phyloP scores from a whole-genome alignment of 2,329 filamentous ascomycete genomes.

The Madurella mycetomatis region DNA sequence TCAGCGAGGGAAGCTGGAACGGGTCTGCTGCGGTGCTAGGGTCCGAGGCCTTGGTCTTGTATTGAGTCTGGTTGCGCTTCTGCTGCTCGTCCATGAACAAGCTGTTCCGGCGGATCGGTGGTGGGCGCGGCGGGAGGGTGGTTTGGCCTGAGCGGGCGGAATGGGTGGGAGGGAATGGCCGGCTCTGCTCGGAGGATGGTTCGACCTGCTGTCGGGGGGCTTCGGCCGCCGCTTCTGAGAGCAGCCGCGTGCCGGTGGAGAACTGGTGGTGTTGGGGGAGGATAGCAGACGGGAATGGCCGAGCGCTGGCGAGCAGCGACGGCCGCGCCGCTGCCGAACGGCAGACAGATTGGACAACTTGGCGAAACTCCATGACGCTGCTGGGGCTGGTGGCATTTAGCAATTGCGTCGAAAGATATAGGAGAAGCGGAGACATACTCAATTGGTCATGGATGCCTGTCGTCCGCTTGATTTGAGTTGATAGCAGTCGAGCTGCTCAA shows the following conservation, averaged over 20 bases:
- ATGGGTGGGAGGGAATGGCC: neutral
- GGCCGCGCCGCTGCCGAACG: constrained; percentile 17
- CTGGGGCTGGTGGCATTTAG: neutral
- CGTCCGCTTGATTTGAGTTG: neutral
- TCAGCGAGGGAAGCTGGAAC: neutral
- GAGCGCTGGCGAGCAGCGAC: constrained; percentile 12
- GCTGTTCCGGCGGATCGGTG: neutral
- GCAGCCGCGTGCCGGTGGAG: constrained; percentile 8
- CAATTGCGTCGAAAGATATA: neutral
- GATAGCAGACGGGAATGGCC: constrained; percentile 2
- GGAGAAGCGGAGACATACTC: constrained; percentile 4
- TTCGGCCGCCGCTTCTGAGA: constrained; percentile 4
- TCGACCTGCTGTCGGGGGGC: neutral
- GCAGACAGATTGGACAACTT: constrained; percentile 20
- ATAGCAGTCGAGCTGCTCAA: neutral
- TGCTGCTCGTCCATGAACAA: neutral
- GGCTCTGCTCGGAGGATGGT: neutral
- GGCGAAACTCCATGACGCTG: constrained; percentile 26
- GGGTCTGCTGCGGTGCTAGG: neutral
- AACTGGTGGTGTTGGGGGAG: constrained; percentile 10
- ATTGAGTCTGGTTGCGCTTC: neutral
- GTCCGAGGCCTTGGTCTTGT: neutral
- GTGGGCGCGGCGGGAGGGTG: constrained; percentile 5
- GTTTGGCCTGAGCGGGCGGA: neutral
- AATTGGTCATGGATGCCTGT: constrained; percentile 16